Evolutionary conservation across 495 filamentous ascomycete species (phyloP).

Genomic region (Penicillium macrosclerotiorum): DNA sequence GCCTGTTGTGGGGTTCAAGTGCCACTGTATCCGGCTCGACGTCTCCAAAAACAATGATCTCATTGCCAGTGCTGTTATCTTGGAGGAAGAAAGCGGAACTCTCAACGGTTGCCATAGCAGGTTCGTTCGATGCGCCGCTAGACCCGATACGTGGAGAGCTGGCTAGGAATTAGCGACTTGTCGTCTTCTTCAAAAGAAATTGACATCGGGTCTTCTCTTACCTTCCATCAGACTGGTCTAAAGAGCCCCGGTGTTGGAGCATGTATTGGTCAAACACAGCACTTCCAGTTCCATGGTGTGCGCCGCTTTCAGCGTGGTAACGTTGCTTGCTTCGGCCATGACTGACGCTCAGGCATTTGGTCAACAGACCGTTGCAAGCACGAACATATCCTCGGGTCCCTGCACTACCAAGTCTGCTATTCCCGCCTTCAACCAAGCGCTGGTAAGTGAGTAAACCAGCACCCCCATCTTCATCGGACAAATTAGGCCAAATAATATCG

Average conservation of each 20-base stretch:
- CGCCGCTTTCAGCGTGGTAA: constrained; percentile 44
- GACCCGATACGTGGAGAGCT: constrained; percentile 28
- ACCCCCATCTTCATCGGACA: constrained; percentile 93
- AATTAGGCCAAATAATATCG: constrained; percentile 95
- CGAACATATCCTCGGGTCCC: constrained; percentile 78
- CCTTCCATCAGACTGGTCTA: constrained; percentile 33
- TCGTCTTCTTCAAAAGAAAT: no score
- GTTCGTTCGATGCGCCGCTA: constrained; percentile 21
- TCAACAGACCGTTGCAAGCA: constrained; percentile 74
- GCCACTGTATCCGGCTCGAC: constrained; percentile 90
- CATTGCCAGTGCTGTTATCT: constrained; percentile 60
- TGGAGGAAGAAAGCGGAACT: constrained; percentile 91
- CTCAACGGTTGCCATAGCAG: constrained; percentile 56
- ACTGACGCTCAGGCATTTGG: constrained; percentile 75
- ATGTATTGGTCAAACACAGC: constrained; percentile 42
- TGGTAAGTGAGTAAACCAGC: constrained; percentile 90
- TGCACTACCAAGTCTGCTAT: constrained; percentile 72
- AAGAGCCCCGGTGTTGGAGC: constrained; percentile 30
- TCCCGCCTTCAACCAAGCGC: constrained; percentile 83
- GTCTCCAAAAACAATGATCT: constrained; percentile 92
- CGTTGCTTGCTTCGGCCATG: constrained; percentile 84
- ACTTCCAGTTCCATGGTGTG: constrained; percentile 59
- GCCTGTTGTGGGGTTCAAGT: constrained; percentile 70
- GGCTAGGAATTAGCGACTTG: constrained; percentile 30
- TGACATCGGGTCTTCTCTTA: no score